Evolutionary conservation across 768 basidiomycete genomes (phyloP), one percentile per base, ranked within the genome.

Genomic region (Baorangia bicolor): DNA sequence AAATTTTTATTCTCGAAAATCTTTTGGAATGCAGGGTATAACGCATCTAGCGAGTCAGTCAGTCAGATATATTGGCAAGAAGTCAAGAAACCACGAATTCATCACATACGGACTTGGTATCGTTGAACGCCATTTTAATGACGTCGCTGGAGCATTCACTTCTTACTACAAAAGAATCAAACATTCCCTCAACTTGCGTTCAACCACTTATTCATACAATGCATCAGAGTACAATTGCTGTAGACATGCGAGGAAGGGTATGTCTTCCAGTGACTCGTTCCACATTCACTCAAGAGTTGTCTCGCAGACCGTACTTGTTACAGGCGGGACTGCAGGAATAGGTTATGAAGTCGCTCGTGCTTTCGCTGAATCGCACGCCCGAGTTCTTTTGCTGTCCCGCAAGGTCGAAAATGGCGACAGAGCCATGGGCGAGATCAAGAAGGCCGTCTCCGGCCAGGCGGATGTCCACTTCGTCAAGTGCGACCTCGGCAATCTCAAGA

Each of bases 131-230:
- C 34, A 57, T 28, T 35, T n/a, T 38, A 52, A 25, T 59, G 25
- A 34, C 63, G 39, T 28, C 18, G 47, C 65, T 37, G 66, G 63
- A 20, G 54, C 53, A 27, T 11, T n/a, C 12, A 20, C 34, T 20
- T 39, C 21, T 16, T 16, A 12, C 20, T 30, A n/a, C 28, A 16
- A 18, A 25, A 31, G 11, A 23, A 31, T 2, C 3, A 30, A 18
- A 31, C 38, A 41, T 27, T n/a, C 21, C 30, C 44, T n/a, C 37
- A 39, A 27, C 27, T 54, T 16, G 34, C 27, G 14, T 31, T 16
- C 40, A 8, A 42, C 27, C 14, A 16, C 12, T 14, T 11, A 8
- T 25, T 35, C 9, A 6, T 9, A 13, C 11, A 9, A 44, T 46
- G 51, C 35, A 28, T 45, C 51, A 28, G 33, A 41, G 20, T 35